phyloP scores from a whole-genome alignment of 371 early-diverging fungal species.

The Zancudomyces culisetae region DNA sequence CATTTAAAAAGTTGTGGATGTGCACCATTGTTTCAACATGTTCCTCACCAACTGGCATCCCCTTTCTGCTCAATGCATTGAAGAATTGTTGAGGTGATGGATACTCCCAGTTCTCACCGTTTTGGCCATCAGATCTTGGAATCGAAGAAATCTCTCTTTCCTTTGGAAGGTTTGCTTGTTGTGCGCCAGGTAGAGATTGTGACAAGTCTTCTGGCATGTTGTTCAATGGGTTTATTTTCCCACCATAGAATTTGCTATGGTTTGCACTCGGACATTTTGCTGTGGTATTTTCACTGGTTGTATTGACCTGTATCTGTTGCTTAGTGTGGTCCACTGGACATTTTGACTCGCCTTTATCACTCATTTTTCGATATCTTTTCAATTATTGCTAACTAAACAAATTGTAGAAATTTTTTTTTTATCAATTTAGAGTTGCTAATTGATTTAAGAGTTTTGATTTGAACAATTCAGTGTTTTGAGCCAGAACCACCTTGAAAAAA shows the following conservation, averaged over 20 bases:
- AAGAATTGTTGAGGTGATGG: conserved; percentile 93
- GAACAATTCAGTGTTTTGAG: no score
- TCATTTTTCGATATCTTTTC: no score
- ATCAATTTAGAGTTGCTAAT: no score
- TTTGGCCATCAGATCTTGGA: conserved; percentile 15
- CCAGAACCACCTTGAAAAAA: no score
- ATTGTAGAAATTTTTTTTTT: no score
- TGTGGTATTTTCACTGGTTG: not conserved
- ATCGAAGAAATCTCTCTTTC: conserved; percentile 41
- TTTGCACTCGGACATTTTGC: not conserved
- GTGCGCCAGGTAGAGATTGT: conserved; percentile 43
- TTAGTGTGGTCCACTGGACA: conserved; percentile 7
- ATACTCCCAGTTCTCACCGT: conserved; percentile 58
- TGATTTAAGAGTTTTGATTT: no score
- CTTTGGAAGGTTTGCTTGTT: conserved; percentile 42
- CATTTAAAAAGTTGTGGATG: conserved; percentile 94
- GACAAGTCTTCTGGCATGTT: conserved; percentile 64
- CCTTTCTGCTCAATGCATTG: conserved; percentile 83
- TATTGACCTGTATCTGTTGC: not conserved
- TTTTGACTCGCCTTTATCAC: no score
- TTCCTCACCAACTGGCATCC: conserved; percentile 77
- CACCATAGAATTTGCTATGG: not conserved
- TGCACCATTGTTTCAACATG: conserved; percentile 83
- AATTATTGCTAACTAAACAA: no score
- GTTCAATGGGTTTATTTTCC: conserved; percentile 48